These are phyloP conservation scores for Dactylis glomerata DNA, from an alignment of 176 grass and related monocot species.

Conservation along the genomic window DNA sequence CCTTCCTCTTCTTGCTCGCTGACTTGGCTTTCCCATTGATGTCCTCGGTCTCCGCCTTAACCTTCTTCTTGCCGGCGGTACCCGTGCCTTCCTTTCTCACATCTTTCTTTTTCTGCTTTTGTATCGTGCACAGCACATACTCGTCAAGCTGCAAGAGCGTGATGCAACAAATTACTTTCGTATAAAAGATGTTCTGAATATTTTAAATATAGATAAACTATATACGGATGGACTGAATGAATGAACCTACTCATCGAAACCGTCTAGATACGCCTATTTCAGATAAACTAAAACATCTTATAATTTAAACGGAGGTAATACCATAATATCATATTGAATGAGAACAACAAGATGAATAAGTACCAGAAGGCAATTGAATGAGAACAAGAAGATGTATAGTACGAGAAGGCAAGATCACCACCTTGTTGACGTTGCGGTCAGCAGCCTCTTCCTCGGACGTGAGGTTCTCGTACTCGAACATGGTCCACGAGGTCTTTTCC, in stretches of 20 bases:
- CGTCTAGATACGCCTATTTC: too few species aligned
- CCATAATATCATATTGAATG: too few species aligned
- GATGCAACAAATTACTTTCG: background rate
- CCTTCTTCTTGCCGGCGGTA: background rate
- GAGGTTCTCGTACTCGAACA: slow-evolving; percentile 37
- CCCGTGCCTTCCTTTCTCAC: background rate
- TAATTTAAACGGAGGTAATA: too few species aligned
- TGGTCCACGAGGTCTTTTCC: slow-evolving; percentile 25
- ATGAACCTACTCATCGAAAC: too few species aligned
- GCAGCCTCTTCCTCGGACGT: background rate
- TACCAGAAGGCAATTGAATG: too few species aligned
- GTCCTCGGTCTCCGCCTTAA: background rate
- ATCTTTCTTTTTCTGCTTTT: slow-evolving; percentile 5
- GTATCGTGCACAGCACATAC: slow-evolving; percentile 29
- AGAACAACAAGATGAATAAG: too few species aligned
- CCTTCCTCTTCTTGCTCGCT: background rate
- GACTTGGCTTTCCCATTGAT: background rate
- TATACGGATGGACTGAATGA: too few species aligned
- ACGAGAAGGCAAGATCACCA: background rate
- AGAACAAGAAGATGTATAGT: too few species aligned
- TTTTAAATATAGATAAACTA: too few species aligned
- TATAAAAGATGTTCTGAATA: too few species aligned
- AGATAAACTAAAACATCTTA: too few species aligned
- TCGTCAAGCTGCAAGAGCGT: background rate
- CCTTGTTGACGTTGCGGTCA: background rate